phyloP scores from a whole-genome alignment of 179 eudicot species.

The Kewa caespitosa region DNA sequence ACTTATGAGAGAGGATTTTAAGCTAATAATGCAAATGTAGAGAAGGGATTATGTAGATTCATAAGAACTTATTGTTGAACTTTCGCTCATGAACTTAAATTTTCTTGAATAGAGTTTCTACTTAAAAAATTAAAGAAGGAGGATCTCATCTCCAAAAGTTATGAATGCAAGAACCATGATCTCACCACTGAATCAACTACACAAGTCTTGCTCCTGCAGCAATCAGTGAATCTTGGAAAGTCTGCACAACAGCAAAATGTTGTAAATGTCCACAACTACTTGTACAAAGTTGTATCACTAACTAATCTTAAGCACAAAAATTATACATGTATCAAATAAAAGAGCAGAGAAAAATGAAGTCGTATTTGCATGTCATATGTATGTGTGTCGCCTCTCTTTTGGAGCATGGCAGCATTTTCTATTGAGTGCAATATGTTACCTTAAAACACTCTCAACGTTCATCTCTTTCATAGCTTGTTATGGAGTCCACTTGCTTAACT shows the following conservation, averaged over 20 bases:
- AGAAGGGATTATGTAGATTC: not conserved
- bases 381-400: not conserved
- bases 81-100: too few species aligned
- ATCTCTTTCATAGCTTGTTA: not conserved
- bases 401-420: not conserved
- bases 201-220: conserved; percentile 92
- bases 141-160: not conserved
- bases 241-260: conserved; percentile 46
- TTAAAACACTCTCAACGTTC: conserved; percentile 13
- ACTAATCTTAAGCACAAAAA: not conserved
- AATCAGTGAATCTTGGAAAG: conserved; percentile 75
- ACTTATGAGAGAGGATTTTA: too few species aligned
- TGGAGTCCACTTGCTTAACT: not conserved
- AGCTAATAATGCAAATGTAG: not conserved
- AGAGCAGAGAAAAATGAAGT: not conserved
- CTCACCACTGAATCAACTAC: conserved; percentile 90
- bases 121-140: too few species aligned
- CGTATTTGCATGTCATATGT: not conserved
- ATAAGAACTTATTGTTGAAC: too few species aligned
- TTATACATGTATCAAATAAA: not conserved
- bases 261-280: conserved; percentile 3
- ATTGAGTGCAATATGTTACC: not conserved
- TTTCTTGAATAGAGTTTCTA: too few species aligned
- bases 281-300: not conserved
- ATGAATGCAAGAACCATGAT: conserved; percentile 21